Percentiles rank a stretch among this genome's conserved stretches.
Conservation (phyloP, 495 filamentous ascomycete genomes). For the Hypoxylon perforatum region DNA sequence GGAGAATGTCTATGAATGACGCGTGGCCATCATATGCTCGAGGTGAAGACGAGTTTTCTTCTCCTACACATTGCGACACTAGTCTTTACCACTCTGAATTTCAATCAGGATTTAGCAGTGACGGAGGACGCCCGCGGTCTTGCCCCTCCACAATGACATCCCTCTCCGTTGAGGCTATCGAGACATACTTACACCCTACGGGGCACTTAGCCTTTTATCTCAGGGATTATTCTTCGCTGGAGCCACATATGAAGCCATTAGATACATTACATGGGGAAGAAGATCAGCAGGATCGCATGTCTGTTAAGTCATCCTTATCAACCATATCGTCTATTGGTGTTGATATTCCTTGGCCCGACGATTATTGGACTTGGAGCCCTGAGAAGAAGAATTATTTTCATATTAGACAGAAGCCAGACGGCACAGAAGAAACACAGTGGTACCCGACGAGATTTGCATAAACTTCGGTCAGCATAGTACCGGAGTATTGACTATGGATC, state of each 20-base stretch:
- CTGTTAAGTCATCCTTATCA: neutral
- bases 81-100: neutral
- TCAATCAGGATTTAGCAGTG: neutral
- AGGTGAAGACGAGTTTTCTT: neutral
- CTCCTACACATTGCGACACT: neutral
- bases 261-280: neutral
- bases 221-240: neutral
- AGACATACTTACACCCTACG: neutral
- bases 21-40: neutral
- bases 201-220: neutral
- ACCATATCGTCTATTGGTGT: neutral
- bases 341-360: constrained; percentile 2
- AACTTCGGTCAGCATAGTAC: no score
- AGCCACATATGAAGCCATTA: neutral
- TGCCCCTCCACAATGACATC: neutral
- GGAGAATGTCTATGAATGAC: neutral
- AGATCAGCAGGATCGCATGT: neutral
- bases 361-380: constrained; percentile 9
- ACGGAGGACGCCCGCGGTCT: neutral
- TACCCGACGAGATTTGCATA: constrained; percentile 1
- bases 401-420: neutral
- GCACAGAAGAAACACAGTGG: constrained; percentile 4
- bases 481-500: no score
- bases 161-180: neutral
- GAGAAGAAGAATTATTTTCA: constrained; percentile 3